Evolutionary conservation across 1,284 basidiomycete genomes (phyloP).

Genomic region (Somion occarium): DNA sequence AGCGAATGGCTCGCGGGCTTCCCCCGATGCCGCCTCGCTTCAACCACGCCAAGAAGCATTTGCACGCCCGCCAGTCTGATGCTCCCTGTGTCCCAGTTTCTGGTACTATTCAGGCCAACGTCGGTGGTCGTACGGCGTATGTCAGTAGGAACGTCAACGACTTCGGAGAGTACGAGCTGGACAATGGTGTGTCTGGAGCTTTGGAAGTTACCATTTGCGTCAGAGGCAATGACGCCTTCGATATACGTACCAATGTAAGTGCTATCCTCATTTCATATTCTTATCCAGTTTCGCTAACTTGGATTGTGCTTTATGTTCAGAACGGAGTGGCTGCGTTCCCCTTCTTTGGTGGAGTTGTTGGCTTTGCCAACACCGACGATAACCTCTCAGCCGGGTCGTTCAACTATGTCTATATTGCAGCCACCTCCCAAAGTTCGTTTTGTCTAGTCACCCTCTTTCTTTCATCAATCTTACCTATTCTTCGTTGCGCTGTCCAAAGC

Average conservation of each 20-base stretch:
- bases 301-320: constrained; percentile 1
- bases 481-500: constrained; percentile 3
- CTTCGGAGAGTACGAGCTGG: constrained; percentile 14
- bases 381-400: constrained; percentile 6
- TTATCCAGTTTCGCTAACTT: not conserved
- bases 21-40: not conserved
- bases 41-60: not conserved
- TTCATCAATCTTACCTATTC: too few relatives aligned
- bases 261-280: too few relatives aligned
- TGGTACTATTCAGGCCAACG: not conserved
- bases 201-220: constrained; percentile 11
- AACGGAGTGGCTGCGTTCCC: constrained; percentile 13
- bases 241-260: constrained; percentile 11
- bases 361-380: constrained; percentile 10
- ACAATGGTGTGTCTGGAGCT: constrained; percentile 2
- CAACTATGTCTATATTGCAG: constrained; percentile 16
- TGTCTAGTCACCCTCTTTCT: too few relatives aligned
- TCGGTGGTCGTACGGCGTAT: constrained; percentile 6
- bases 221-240: constrained; percentile 5
- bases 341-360: constrained; percentile 11
- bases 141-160: constrained; percentile 5
- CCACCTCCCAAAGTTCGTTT: constrained; percentile 12
- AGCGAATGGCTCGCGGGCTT: constrained; percentile 4
- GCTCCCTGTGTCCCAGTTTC: constrained; percentile 1
- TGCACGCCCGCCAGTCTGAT: constrained; percentile 1